These are phyloP conservation scores for Ophiostoma himal-ulmi DNA, from an alignment of 2,329 filamentous ascomycete species.

Conservation along the genomic window DNA sequence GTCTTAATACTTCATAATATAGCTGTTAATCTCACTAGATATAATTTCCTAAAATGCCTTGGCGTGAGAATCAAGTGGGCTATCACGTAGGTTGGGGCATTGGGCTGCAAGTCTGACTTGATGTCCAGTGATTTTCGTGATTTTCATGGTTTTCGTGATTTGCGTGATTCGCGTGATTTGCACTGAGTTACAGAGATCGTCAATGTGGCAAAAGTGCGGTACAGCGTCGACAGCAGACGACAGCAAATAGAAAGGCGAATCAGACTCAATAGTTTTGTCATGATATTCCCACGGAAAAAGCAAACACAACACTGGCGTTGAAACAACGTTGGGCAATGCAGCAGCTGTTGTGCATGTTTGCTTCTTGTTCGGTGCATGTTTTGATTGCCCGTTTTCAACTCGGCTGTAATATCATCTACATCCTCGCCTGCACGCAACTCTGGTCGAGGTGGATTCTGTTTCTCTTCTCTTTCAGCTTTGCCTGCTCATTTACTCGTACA, in stretches of 20 bases:
- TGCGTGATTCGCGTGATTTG: not conserved
- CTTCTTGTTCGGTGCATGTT: not conserved
- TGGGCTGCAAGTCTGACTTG: not conserved
- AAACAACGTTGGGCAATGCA: not conserved
- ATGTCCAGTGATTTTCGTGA: not conserved
- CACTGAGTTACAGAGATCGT: not conserved
- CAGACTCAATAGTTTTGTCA: not conserved
- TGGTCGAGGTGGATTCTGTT: constrained; percentile 2
- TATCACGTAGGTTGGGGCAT: not conserved
- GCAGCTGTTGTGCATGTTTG: not conserved
- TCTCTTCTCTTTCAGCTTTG: not conserved
- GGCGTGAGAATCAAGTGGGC: too few relatives aligned
- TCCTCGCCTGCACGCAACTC: not conserved
- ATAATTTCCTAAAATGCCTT: too few relatives aligned
- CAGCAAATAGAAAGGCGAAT: not conserved
- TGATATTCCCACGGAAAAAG: not conserved
- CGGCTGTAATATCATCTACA: too few relatives aligned
- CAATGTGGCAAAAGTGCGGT: not conserved
- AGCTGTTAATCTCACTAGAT: too few relatives aligned
- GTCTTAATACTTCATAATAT: too few relatives aligned
- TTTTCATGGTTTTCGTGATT: not conserved
- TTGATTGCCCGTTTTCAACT: not conserved
- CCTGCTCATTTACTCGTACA: not conserved
- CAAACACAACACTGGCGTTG: not conserved
- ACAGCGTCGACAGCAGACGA: not conserved